Evolutionary conservation across 108 stramenopile genomes (phyloP).

Genomic region (Seminavis robusta): DNA sequence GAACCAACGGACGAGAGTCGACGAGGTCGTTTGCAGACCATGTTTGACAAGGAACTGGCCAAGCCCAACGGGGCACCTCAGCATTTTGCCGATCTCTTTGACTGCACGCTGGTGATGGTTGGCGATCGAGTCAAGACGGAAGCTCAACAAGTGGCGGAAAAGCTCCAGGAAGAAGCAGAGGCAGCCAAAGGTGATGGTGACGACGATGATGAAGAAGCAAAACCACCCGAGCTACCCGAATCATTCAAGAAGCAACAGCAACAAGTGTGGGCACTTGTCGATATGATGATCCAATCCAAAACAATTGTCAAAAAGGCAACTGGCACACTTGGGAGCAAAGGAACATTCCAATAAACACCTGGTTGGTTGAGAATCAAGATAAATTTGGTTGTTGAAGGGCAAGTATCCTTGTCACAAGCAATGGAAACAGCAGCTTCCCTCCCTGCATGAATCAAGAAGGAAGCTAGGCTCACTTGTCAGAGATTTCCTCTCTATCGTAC

Average conservation of each 20-base stretch:
- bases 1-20: slow-evolving; percentile 59
- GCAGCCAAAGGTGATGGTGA: slow-evolving; percentile 14
- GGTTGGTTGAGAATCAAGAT: too few relatives aligned
- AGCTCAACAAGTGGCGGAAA: too few relatives aligned
- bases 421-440: too few relatives aligned
- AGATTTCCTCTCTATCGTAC: too few relatives aligned
- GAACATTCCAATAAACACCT: too few relatives aligned
- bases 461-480: too few relatives aligned
- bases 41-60: slow-evolving; percentile 55
- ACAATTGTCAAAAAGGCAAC: slow-evolving; percentile 69
- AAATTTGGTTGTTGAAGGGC: too few relatives aligned
- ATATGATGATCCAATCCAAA: slow-evolving; percentile 86
- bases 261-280: slow-evolving; percentile 80
- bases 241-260: too few relatives aligned
- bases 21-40: slow-evolving; percentile 25
- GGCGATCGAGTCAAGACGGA: slow-evolving; percentile 59
- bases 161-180: slow-evolving; percentile 12
- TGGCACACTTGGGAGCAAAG: slow-evolving; percentile 57
- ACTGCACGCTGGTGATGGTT: slow-evolving; percentile 27
- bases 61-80: slow-evolving; percentile 27
- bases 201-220: slow-evolving; percentile 5
- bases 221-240: slow-evolving; percentile 14
- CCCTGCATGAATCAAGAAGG: too few relatives aligned
- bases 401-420: too few relatives aligned
- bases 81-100: slow-evolving; percentile 35